A percentile compares a stretch with the other conserved stretches of the same genome.
phyloP scores from a whole-genome alignment of 106 monocot species.

The Narthecium ossifragum region DNA sequence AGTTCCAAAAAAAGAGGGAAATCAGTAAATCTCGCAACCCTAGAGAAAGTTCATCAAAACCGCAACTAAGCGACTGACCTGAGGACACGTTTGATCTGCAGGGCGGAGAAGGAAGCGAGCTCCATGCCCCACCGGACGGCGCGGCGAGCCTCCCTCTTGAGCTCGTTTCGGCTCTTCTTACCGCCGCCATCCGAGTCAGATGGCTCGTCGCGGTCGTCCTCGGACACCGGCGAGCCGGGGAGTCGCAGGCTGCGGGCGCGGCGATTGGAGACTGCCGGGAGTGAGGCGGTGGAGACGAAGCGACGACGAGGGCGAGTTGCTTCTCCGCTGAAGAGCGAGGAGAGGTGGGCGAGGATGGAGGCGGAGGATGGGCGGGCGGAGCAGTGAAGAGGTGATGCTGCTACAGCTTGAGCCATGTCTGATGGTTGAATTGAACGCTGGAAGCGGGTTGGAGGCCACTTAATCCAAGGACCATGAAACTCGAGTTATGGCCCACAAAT shows the following conservation, averaged over 20 bases:
- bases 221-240: conserved; percentile 1
- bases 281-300: conserved; percentile 5
- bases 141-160: conserved; percentile 81
- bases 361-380: neutral
- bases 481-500: too few relatives aligned
- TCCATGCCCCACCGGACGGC: conserved; percentile 90
- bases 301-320: conserved; percentile 2
- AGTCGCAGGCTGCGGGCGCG: conserved; percentile 24
- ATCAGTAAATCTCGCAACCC: neutral
- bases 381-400: conserved; percentile 2
- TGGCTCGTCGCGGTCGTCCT: conserved; percentile 2
- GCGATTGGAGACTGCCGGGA: conserved; percentile 2
- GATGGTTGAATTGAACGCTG: too few relatives aligned
- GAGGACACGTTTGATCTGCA: conserved; percentile 73
- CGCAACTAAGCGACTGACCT: conserved; percentile 20
- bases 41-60: neutral
- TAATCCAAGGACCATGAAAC: too few relatives aligned
- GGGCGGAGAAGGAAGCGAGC: conserved; percentile 52
- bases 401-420: conserved; percentile 14
- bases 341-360: neutral
- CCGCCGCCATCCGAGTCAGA: neutral
- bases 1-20: conserved; percentile 1
- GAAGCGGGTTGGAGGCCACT: too few relatives aligned
- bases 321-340: neutral
- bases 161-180: conserved; percentile 82